Evolutionary conservation across 371 early-diverging fungal genomes (phyloP), one percentile per base, ranked within the genome.

Genomic region (Phascolomyces articulosus): DNA sequence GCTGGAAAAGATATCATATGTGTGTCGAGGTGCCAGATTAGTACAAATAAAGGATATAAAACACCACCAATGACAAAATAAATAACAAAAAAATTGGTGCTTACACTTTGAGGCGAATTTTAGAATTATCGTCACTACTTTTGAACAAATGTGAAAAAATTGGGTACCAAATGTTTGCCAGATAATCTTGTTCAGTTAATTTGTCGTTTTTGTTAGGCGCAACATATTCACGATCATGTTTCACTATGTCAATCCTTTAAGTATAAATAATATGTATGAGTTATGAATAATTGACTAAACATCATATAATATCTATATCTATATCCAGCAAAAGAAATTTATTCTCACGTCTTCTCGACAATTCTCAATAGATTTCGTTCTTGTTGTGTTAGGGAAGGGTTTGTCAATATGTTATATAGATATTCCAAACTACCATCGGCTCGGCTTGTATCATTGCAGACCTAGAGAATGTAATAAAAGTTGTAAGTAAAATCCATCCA

Each of bases 191-290:
- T 48, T 48, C 4, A 48, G 49, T 48, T 21, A 48, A 2, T 23
- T 48, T 48, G 49, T 48, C 3, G 49, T 48, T 48, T 2, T n/a
- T 21, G 49, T 1, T 48, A 21, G 49, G 24, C 24, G 49, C 49
- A 21, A 48, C 49, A 48, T 48, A 48, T 48, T 48, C 49, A n/a
- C 49, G 49, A 48, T 48, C 49, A 23, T 48, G 24, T 48, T 48
- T n/a, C n/a, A 48, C 21, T n/a, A 48, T 48, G 49, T 21, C n/a
- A 48, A 48, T n/a, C 2, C 4, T 48, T 48, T 48, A 48, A 23
- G 24, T 48, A n/a, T 23, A 48, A n/a, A 48, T 48, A 16, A 34
- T 1, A 34, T 34, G 34, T 34, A 34, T 34, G 34, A 34, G 1
- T 34, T 34, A 34, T 34, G 49, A 2, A 48, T 21, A 48, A 48